Base-by-base conservation (phyloP, 2,329 filamentous ascomycete genomes). In the Penicillium brasilianum region DNA sequence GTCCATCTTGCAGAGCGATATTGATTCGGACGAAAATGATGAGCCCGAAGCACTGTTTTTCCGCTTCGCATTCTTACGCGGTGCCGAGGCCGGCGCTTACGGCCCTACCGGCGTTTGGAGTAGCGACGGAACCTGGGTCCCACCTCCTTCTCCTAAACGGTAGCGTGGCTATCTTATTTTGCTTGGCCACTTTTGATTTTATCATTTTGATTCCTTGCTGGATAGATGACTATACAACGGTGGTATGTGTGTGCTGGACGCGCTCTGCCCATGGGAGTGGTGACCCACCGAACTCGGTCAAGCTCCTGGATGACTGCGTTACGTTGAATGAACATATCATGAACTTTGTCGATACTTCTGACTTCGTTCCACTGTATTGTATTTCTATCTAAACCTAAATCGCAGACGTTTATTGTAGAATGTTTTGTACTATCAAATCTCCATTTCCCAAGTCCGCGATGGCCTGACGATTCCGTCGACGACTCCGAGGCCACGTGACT, bases 51-150 rank as follows among this genome's bases (percentile, higher is more conserved):
- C 77, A 60, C 67, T 80, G 9, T 82, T 81, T 67, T 81, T 81
- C 72, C 76, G 80, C 8, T 82, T 82, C 63, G 80, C 80, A 0
- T 82, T 80, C 67, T 67, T 82, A 55, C 75, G 72, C 28, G 78
- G 78, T 14, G 72, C 77, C 6, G 72, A 76, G 52, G 74, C 76
- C 14, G 78, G 78, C 6, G 69, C 65, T 39, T 80, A 80, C 55
- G 72, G 78, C 3, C 73, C 73, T 11, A 66, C 74, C 34, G 78
- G 77, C 4, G 76, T 80, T 20, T 80, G 78, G 78, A 59, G 72
- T 36, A 71, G 70, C 49, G 73, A 78, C 58, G 76, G 76, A 37
- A 57, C 62, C 6, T 78, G 76, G 76, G 66, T 68, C n/a, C 66
- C 75, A 7, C 71, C 75, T 3, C 57, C 64, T 14, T 52, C 66